Evolutionary conservation across 1,284 basidiomycete genomes (phyloP).

Genomic region (Coniferiporia sulphurascens): DNA sequence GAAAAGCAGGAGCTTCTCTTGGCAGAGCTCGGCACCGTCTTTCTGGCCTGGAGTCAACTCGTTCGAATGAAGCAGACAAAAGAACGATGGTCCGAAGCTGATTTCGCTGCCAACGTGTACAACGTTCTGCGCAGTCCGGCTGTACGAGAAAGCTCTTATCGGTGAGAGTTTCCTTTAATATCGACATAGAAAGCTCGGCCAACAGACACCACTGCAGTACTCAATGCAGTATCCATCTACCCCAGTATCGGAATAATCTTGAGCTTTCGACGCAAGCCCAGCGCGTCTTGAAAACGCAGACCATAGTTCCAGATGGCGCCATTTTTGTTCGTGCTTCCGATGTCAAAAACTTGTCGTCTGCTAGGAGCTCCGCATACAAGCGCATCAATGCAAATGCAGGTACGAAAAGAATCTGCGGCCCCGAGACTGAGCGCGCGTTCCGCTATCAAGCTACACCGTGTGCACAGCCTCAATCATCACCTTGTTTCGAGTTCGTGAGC

Average conservation of each 20-base stretch:
- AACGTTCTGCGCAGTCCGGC: conserved; percentile 41
- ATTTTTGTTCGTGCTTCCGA: conserved; percentile 39
- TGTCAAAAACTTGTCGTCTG: conserved; percentile 36
- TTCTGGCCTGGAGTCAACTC: conserved; percentile 41
- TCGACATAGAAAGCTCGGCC: not conserved
- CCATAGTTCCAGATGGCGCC: conserved; percentile 43
- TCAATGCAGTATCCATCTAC: conserved; percentile 45
- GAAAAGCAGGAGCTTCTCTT: conserved; percentile 29
- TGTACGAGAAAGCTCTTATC: conserved; percentile 35
- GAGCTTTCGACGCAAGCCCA: conserved; percentile 23
- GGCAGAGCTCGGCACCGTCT: conserved; percentile 36
- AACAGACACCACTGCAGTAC: conserved; percentile 28
- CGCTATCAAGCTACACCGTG: conserved; percentile 49
- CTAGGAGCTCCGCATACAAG: conserved; percentile 42
- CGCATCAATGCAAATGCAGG: conserved; percentile 36
- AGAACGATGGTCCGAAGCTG: conserved; percentile 49
- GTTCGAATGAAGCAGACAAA: conserved; percentile 38
- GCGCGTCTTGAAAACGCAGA: conserved; percentile 41
- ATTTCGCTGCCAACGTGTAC: conserved; percentile 54
- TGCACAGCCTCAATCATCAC: conserved; percentile 37
- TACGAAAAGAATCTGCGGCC: conserved; percentile 32
- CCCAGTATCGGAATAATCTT: conserved; percentile 35
- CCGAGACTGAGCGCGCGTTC: conserved; percentile 40
- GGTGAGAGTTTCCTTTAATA: conserved; percentile 28
- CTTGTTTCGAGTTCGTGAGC: conserved; percentile 49